Base-by-base conservation (phyloP, 495 filamentous ascomycete species). In the Polyplosphaeria fusca region DNA sequence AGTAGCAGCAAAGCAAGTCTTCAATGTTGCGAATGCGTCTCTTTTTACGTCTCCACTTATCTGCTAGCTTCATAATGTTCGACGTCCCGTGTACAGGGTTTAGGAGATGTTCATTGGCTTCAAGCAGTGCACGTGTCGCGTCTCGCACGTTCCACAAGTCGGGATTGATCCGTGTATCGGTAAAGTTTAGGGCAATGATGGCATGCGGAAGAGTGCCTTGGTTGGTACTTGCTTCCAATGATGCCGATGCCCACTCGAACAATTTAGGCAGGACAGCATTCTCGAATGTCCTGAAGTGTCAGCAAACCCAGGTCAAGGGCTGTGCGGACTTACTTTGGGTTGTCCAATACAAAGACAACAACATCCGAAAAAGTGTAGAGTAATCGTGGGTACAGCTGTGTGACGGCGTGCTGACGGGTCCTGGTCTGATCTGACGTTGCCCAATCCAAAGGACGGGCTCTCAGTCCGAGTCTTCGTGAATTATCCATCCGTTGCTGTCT, bases 351-450 rank as follows among this genome's bases (percentile, higher is more conserved):
- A 32, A 68, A 70, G 25, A 67, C 65, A 4, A 70, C 50, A 26
- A 72, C 66, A 61, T 72, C 70, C 0, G 67, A 70, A 46, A 72
- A 72, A 14, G 70, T 58, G 53, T 67, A 72, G 3, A 72, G 54
- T 0, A 72, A 48, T 24, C 70, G 52, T 16, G 70, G 70, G 30
- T 71, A 72, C 13, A 72, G 59, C 7, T 67, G 62, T 19, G 51
- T 51, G 22, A 69, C 67, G 22, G 66, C 60, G 45, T 56, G 66
- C 41, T 51, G 48, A 18, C 63, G 54, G 40, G 55, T 30, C 32
- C 40, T 45, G 20, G 39, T 62, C 5, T 19, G n/a, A 24, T 56
- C 35, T 1, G 38, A 38, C 18, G 35, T 49, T 23, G 46, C 46
- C 59, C 59, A 62, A 2, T 47, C 26, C 7, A n/a, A n/a, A n/a